Evolutionary conservation across 768 basidiomycete genomes (phyloP).

Genomic region (Collybia sordida): DNA sequence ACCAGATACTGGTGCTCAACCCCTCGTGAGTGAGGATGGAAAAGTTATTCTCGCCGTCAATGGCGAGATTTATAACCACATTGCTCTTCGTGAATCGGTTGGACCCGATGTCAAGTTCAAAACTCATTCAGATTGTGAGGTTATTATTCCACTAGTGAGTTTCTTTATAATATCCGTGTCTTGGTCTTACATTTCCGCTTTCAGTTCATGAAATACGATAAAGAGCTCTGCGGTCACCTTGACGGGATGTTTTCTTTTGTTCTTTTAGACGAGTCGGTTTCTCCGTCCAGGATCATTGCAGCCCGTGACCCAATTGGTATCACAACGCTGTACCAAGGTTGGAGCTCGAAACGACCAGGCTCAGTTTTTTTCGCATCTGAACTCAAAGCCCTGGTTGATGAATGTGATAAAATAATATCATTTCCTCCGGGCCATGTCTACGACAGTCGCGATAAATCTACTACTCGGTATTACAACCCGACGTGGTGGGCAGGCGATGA

Average conservation of each 20-base stretch:
- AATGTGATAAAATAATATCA: slow-evolving; percentile 92
- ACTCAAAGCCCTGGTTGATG: slow-evolving; percentile 86
- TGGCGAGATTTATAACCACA: slow-evolving; percentile 99
- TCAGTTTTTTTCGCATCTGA: slow-evolving; percentile 93
- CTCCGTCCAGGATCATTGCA: slow-evolving; percentile 89
- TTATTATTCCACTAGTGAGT: slow-evolving; percentile 88
- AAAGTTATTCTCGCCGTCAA: slow-evolving; percentile 89
- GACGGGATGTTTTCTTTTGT: slow-evolving; percentile 99
- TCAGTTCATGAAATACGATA: slow-evolving; percentile 85
- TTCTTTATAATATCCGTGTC: neutral
- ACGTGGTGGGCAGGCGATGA: slow-evolving; percentile 88
- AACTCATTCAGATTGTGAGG: slow-evolving; percentile 98
- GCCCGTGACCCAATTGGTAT: slow-evolving; percentile 97
- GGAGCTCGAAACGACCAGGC: slow-evolving; percentile 80
- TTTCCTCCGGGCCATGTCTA: slow-evolving; percentile 98
- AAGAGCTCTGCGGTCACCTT: slow-evolving; percentile 71
- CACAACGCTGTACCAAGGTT: slow-evolving; percentile 98
- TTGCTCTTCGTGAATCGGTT: slow-evolving; percentile 69
- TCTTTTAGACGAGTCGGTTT: slow-evolving; percentile 88
- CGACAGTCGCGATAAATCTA: slow-evolving; percentile 79
- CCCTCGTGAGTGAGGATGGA: slow-evolving; percentile 83
- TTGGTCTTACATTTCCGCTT: neutral
- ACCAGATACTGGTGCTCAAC: slow-evolving; percentile 81
- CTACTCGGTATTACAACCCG: slow-evolving; percentile 84
- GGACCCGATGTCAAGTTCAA: slow-evolving; percentile 78